Percentiles rank a stretch among this genome's conserved stretches.
These are phyloP conservation scores for Scytalidium sp. DNA, from an alignment of 2,329 filamentous ascomycete species.

Conservation along the genomic window DNA sequence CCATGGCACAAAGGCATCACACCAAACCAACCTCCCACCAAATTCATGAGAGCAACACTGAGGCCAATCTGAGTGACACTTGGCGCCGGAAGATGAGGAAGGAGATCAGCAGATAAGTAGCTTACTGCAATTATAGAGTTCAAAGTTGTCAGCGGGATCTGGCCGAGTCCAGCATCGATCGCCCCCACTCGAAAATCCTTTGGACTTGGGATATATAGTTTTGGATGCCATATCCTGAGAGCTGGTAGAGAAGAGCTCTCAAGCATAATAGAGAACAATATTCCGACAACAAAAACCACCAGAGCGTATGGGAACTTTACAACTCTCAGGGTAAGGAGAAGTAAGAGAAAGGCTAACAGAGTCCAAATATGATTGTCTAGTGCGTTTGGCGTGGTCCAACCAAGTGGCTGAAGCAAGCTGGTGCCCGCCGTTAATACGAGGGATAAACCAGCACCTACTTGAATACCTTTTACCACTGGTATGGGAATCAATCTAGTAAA, in stretches of 20 bases:
- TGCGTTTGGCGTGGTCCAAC: conserved; percentile 63
- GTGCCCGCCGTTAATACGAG: conserved; percentile 75
- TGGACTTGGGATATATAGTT: conserved; percentile 40
- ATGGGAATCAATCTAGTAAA: conserved; percentile 68
- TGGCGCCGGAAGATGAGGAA: conserved; percentile 66
- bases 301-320: conserved; percentile 76
- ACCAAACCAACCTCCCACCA: conserved; percentile 85
- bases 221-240: conserved; percentile 60
- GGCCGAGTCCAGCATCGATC: conserved; percentile 61
- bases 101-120: conserved; percentile 72
- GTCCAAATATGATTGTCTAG: conserved; percentile 80
- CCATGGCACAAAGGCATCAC: conserved; percentile 96
- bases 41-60: conserved; percentile 81
- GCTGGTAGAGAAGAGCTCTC: conserved; percentile 41
- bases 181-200: conserved; percentile 48
- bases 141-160: conserved; percentile 85
- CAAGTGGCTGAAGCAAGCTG: conserved; percentile 63
- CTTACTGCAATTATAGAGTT: conserved; percentile 90
- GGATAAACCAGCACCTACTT: conserved; percentile 85
- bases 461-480: conserved; percentile 90
- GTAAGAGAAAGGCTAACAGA: conserved; percentile 66
- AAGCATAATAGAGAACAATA: conserved; percentile 58
- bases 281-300: conserved; percentile 64
- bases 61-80: conserved; percentile 74
- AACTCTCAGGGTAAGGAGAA: conserved; percentile 65